Conservation (phyloP, 495 filamentous ascomycete species). For the Opeltia flavorubescens region DNA sequence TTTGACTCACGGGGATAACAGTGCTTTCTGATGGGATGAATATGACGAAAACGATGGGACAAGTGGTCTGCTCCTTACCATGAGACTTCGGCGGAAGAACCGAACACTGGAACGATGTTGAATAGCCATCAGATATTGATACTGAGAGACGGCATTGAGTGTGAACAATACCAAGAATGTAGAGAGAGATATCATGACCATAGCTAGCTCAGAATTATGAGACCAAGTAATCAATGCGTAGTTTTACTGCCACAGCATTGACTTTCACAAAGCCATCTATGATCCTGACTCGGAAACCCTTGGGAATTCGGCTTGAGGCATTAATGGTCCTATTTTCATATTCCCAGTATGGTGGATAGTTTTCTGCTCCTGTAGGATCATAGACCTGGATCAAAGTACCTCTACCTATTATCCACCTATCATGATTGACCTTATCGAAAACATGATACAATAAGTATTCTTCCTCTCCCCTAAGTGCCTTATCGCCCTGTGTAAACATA, state of each 20-base stretch:
- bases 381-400: constrained; percentile 8
- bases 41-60: no score
- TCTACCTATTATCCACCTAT: constrained; percentile 9
- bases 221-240: no score
- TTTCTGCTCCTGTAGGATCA: constrained; percentile 7
- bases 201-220: no score
- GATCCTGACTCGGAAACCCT: constrained; percentile 6
- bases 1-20: constrained; percentile 16
- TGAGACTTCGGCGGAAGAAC: no score
- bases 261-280: constrained; percentile 9
- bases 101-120: no score
- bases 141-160: no score
- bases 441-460: constrained; percentile 8
- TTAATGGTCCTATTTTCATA: constrained; percentile 6
- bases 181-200: no score
- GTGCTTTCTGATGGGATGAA: not conserved
- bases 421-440: constrained; percentile 5
- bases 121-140: no score
- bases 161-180: no score
- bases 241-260: not conserved
- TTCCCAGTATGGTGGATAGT: constrained; percentile 6
- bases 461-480: constrained; percentile 8
- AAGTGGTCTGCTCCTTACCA: no score
- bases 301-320: constrained; percentile 4
- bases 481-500: constrained; percentile 3